Evolutionary conservation across 2,329 filamentous ascomycete species (phyloP).

Genomic region (Thielaviopsis ethacetica): DNA sequence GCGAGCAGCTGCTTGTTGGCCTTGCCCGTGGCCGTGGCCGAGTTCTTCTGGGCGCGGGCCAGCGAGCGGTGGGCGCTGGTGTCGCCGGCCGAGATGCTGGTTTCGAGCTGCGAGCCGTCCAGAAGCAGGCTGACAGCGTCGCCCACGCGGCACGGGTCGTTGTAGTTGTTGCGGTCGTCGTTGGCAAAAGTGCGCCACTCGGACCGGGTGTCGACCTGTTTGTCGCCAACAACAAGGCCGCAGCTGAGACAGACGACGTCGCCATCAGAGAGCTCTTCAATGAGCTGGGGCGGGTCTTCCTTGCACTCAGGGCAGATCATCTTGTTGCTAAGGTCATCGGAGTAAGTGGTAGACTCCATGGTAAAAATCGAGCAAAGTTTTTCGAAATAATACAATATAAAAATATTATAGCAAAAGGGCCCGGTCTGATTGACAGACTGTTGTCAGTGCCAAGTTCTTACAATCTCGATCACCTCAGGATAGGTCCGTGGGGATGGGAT

Average conservation of each 20-base stretch:
- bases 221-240: constrained; percentile 75
- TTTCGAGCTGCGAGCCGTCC: constrained; percentile 79
- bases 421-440: too few relatives aligned
- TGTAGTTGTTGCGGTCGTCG: constrained; percentile 87
- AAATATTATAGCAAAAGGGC: too few relatives aligned
- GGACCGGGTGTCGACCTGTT: constrained; percentile 86
- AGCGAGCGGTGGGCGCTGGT: constrained; percentile 58
- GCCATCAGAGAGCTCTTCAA: constrained; percentile 82
- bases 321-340: constrained; percentile 73
- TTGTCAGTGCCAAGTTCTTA: too few relatives aligned
- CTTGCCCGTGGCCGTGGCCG: constrained; percentile 68
- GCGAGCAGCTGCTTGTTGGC: constrained; percentile 63
- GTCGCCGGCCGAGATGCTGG: constrained; percentile 71
- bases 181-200: constrained; percentile 99
- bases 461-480: too few relatives aligned
- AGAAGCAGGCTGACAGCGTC: constrained; percentile 81
- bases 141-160: constrained; percentile 95
- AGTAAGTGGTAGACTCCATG: constrained; percentile 28
- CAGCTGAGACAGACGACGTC: constrained; percentile 90
- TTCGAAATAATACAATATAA: too few relatives aligned
- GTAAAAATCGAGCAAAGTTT: too few relatives aligned
- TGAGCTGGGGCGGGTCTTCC: constrained; percentile 77
- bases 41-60: constrained; percentile 71
- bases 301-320: constrained; percentile 83
- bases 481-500: too few relatives aligned